These are phyloP conservation scores for Dendryphion nanum DNA, from an alignment of 2,329 filamentous ascomycete species.

Conservation along the genomic window DNA sequence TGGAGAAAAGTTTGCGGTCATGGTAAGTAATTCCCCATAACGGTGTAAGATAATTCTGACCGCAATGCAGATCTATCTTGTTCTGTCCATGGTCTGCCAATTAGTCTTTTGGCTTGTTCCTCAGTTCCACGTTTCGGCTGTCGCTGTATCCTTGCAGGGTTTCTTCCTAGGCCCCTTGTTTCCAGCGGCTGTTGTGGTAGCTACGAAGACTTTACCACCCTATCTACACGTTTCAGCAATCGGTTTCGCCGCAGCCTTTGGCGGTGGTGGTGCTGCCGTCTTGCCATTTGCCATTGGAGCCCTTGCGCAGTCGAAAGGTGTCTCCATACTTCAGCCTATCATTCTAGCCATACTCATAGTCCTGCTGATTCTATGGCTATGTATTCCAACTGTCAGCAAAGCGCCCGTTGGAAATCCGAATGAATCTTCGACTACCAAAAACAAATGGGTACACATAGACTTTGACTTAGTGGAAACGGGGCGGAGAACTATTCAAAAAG, in stretches of 20 bases:
- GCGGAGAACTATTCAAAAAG: not conserved
- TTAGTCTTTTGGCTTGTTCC: slow-evolving; percentile 81
- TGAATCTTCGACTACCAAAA: not conserved
- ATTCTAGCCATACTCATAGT: slow-evolving; percentile 54
- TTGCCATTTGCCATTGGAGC: slow-evolving; percentile 67
- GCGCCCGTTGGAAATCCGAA: not conserved
- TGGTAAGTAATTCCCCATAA: slow-evolving; percentile 25
- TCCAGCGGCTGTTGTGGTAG: slow-evolving; percentile 69
- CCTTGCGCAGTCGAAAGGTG: slow-evolving; percentile 62
- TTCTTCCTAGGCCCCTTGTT: slow-evolving; percentile 81
- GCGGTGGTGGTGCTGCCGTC: slow-evolving; percentile 67
- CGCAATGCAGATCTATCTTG: slow-evolving; percentile 57
- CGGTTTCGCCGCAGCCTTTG: slow-evolving; percentile 76
- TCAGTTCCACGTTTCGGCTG: slow-evolving; percentile 68
- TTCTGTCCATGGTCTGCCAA: slow-evolving; percentile 62
- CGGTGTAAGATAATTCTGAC: not conserved
- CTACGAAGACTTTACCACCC: slow-evolving; percentile 70
- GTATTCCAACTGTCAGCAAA: slow-evolving; percentile 34
- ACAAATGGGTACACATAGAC: not conserved
- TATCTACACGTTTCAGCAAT: slow-evolving; percentile 77
- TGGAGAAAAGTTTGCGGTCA: slow-evolving; percentile 64
- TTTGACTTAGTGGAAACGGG: slow-evolving; percentile 1
- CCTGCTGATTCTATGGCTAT: slow-evolving; percentile 53
- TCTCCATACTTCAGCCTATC: slow-evolving; percentile 60
- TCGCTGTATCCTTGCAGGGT: slow-evolving; percentile 70